Percentiles rank a stretch among this genome's conserved stretches.
These are phyloP conservation scores for Aristolochia fimbriata DNA, from an alignment of 164 flowering plant species.

Conservation along the genomic window DNA sequence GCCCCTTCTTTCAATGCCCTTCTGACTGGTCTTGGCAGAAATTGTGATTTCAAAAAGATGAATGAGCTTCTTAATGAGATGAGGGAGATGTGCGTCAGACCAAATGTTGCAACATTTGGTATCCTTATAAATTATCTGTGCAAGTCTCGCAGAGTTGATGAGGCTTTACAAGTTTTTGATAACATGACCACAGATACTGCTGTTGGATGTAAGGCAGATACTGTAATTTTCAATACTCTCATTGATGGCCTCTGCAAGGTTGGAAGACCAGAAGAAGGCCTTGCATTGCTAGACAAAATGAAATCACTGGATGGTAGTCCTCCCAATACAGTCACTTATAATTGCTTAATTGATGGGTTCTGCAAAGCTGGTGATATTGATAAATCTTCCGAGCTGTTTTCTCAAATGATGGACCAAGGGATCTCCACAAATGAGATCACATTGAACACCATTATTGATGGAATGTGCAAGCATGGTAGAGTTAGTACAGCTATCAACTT, in stretches of 20 bases:
- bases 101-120: conserved; percentile 53
- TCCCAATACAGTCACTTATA: conserved; percentile 56
- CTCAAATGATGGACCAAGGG: conserved; percentile 38
- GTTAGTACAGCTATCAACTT: conserved; percentile 50
- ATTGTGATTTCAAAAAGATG: conserved; percentile 37
- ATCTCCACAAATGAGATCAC: conserved; percentile 43
- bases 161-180: conserved; percentile 51
- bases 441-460: conserved; percentile 49
- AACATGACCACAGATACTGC: conserved; percentile 29
- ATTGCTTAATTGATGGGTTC: conserved; percentile 65
- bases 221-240: conserved; percentile 48
- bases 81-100: conserved; percentile 50
- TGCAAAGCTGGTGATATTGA: conserved; percentile 72
- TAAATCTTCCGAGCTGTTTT: conserved; percentile 33
- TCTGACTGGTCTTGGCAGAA: conserved; percentile 42
- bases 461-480: conserved; percentile 68
- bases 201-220: conserved; percentile 37
- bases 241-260: conserved; percentile 83
- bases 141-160: conserved; percentile 49
- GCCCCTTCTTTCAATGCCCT: conserved; percentile 54
- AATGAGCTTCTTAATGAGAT: conserved; percentile 43
- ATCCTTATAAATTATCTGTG: conserved; percentile 56
- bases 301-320: conserved; percentile 19
- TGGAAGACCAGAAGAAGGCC: conserved; percentile 67
- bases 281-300: conserved; percentile 45